Percentiles rank a stretch among this genome's conserved stretches.
These are phyloP conservation scores for Mycena epipterygia DNA, from an alignment of 768 basidiomycete species.

Conservation along the genomic window DNA sequence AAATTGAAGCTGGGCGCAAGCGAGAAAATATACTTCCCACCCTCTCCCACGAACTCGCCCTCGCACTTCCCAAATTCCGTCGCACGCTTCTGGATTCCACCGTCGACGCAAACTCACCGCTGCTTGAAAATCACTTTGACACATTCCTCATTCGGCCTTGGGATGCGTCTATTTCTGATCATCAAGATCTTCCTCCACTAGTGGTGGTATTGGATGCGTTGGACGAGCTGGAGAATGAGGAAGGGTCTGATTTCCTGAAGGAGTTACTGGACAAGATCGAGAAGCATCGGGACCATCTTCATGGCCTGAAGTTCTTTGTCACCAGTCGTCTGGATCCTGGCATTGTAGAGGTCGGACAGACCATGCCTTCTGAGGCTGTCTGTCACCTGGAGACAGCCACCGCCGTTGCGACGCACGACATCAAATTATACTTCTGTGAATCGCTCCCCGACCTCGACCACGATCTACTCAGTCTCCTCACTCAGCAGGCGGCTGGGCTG, in stretches of 20 bases:
- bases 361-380: background rate
- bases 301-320: slow-evolving; percentile 1
- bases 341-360: background rate
- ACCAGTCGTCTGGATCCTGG: slow-evolving; percentile 7
- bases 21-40: background rate
- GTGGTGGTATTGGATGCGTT: background rate
- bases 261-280: background rate
- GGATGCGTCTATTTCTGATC: background rate
- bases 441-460: too few relatives aligned
- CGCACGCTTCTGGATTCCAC: background rate
- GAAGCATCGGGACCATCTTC: background rate
- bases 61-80: background rate
- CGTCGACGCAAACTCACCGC: background rate
- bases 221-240: background rate
- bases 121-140: background rate
- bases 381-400: background rate
- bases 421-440: background rate
- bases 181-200: background rate
- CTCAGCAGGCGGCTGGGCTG: background rate
- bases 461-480: background rate
- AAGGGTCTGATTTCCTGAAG: background rate
- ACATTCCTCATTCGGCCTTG: background rate
- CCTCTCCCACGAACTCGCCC: background rate
- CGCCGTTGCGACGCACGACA: background rate
- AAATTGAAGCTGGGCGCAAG: background rate